Conservation (phyloP, 768 basidiomycete genomes). For the Mycena vitilis region DNA sequence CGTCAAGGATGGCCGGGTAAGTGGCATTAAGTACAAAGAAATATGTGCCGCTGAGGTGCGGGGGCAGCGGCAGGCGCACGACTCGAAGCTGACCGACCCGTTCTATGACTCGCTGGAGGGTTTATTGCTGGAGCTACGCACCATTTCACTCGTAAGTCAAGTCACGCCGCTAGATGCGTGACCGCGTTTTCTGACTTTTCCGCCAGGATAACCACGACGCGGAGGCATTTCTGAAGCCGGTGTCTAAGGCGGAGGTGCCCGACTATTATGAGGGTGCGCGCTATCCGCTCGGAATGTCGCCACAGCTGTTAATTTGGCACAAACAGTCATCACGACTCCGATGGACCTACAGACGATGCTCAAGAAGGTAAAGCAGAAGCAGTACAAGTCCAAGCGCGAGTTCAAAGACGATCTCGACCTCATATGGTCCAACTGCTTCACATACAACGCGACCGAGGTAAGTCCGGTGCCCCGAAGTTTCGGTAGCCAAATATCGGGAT, state of each 20-base stretch:
- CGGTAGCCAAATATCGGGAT: too few species aligned
- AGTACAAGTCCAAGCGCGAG: conserved; percentile 93
- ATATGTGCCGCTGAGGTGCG: conserved; percentile 39
- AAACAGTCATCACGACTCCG: conserved; percentile 88
- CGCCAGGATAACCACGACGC: conserved; percentile 87
- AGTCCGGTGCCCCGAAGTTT: too few species aligned
- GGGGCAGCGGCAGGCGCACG: conserved; percentile 59
- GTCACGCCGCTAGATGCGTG: conserved; percentile 34
- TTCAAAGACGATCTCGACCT: conserved; percentile 96
- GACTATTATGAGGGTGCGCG: conserved; percentile 92
- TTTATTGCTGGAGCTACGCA: conserved; percentile 86
- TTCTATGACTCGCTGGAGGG: conserved; percentile 97
- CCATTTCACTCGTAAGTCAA: conserved; percentile 71
- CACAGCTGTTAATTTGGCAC: conserved; percentile 24
- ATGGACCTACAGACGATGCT: conserved; percentile 97
- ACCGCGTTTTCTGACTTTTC: conserved; percentile 42
- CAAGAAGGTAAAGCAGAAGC: conserved; percentile 91
- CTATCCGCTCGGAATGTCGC: conserved; percentile 12
- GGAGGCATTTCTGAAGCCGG: conserved; percentile 93
- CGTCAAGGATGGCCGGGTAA: conserved; percentile 90
- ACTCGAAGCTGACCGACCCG: conserved; percentile 81
- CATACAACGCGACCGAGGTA: too few species aligned
- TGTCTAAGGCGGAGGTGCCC: conserved; percentile 88
- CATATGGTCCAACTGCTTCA: too few species aligned
- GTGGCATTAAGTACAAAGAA: conserved; percentile 46